phyloP scores from a whole-genome alignment of 1,139 yeast species.

The Arxiozyma heterogenica region DNA sequence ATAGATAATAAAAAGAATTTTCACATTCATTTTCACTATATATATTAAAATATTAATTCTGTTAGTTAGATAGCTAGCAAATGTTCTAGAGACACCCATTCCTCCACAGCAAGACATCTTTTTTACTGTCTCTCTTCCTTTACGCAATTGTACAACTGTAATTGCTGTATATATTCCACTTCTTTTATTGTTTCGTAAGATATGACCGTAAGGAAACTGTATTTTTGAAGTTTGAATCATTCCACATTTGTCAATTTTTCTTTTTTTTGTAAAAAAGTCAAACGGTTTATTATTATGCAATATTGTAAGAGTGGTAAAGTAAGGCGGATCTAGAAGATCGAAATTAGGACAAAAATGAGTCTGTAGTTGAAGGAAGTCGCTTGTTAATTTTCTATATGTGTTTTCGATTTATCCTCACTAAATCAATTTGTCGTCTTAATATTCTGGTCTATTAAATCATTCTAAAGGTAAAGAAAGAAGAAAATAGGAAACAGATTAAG shows the following conservation, averaged over 20 bases:
- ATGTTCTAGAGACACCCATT: background rate
- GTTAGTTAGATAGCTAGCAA: background rate
- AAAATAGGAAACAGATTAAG: background rate
- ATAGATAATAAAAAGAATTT: too few species aligned
- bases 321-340: background rate
- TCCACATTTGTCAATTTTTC: background rate
- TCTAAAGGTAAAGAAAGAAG: background rate
- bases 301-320: background rate
- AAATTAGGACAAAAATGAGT: background rate
- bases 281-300: too few species aligned
- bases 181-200: background rate
- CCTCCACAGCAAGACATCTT: background rate
- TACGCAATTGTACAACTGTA: background rate
- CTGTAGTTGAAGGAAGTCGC: background rate
- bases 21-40: background rate
- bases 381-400: too few species aligned
- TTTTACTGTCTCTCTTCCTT: background rate
- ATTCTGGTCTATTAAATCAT: background rate
- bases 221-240: background rate
- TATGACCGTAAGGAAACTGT: background rate
- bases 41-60: too few species aligned
- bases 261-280: too few species aligned
- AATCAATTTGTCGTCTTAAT: too few species aligned
- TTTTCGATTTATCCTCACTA: too few species aligned
- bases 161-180: background rate